Percentiles rank a stretch among this genome's conserved stretches.
Evolutionary conservation across 139 green algal genomes (phyloP).

Genomic region (Edaphochlamys debaryana): DNA sequence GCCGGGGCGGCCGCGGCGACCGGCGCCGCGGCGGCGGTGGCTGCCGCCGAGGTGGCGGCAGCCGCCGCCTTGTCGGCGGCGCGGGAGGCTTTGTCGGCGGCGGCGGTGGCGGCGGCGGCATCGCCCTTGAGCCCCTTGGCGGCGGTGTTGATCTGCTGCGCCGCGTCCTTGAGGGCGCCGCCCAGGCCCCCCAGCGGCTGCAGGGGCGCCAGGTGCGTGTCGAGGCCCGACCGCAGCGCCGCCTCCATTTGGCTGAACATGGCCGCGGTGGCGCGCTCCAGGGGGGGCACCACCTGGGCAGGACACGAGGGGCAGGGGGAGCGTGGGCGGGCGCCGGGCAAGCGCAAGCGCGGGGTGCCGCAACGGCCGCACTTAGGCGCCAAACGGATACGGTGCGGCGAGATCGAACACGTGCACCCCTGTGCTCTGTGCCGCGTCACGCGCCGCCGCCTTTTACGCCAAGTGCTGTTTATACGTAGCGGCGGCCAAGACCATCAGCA

Average conservation of each 20-base stretch:
- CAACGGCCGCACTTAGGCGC: too few relatives aligned
- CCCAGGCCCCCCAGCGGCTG: neutral
- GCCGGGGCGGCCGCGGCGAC: neutral
- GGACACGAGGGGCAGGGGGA: slow-evolving; percentile 45
- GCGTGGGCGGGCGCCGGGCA: neutral
- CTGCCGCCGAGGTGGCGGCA: neutral
- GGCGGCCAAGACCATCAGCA: too few relatives aligned
- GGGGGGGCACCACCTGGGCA: slow-evolving; percentile 79
- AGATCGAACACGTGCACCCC: too few relatives aligned
- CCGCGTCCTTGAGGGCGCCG: neutral
- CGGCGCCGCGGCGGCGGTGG: neutral
- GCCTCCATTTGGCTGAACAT: slow-evolving; percentile 75
- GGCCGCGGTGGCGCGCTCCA: slow-evolving; percentile 75
- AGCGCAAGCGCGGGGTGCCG: too few relatives aligned
- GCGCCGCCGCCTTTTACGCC: too few relatives aligned
- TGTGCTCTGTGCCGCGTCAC: too few relatives aligned
- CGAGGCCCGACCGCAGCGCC: slow-evolving; percentile 70
- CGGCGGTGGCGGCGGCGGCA: slow-evolving; percentile 1
- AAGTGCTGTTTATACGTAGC: too few relatives aligned
- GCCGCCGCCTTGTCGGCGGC: neutral
- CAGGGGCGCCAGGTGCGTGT: slow-evolving; percentile 66
- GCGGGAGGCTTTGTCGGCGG: neutral
- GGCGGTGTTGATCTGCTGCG: neutral
- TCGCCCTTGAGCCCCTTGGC: slow-evolving; percentile 41
- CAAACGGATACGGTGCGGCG: too few relatives aligned